Conservation (phyloP, 192 early-diverging fungal species). For the Chytriomyces sp. region DNA sequence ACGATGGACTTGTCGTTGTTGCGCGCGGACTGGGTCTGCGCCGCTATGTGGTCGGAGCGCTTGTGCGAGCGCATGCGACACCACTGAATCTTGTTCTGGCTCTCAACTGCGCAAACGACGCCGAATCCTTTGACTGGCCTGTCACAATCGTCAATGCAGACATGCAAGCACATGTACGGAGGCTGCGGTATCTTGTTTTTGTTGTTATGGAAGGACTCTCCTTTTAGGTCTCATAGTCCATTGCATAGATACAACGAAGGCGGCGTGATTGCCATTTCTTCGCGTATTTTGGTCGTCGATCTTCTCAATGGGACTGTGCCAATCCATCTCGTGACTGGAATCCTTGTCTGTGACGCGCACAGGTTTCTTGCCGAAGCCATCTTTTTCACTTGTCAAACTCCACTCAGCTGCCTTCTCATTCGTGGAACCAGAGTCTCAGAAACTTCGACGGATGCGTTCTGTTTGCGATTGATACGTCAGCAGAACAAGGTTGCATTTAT, state of each 20-base stretch:
- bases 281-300: slow-evolving; percentile 88
- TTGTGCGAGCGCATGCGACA: slow-evolving; percentile 68
- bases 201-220: background rate
- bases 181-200: slow-evolving; percentile 1
- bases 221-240: background rate
- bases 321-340: slow-evolving; percentile 74
- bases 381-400: background rate
- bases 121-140: slow-evolving; percentile 56
- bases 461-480: slow-evolving; percentile 79
- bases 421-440: slow-evolving; percentile 61
- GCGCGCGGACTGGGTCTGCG: slow-evolving; percentile 79
- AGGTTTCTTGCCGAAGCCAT: slow-evolving; percentile 49
- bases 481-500: slow-evolving; percentile 85
- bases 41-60: slow-evolving; percentile 65
- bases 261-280: slow-evolving; percentile 84
- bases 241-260: slow-evolving; percentile 70
- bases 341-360: slow-evolving; percentile 87
- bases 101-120: slow-evolving; percentile 66
- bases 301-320: slow-evolving; percentile 82
- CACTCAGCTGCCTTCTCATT: background rate
- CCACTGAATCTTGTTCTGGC: slow-evolving; percentile 78
- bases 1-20: slow-evolving; percentile 81
- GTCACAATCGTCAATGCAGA: slow-evolving; percentile 61
- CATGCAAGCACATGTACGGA: slow-evolving; percentile 42
- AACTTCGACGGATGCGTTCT: slow-evolving; percentile 88